A percentile compares a stretch with the other conserved stretches of the same genome.
phyloP scores from a whole-genome alignment of 2,329 filamentous ascomycete genomes.

The Stachybotrys chlorohalonatus region DNA sequence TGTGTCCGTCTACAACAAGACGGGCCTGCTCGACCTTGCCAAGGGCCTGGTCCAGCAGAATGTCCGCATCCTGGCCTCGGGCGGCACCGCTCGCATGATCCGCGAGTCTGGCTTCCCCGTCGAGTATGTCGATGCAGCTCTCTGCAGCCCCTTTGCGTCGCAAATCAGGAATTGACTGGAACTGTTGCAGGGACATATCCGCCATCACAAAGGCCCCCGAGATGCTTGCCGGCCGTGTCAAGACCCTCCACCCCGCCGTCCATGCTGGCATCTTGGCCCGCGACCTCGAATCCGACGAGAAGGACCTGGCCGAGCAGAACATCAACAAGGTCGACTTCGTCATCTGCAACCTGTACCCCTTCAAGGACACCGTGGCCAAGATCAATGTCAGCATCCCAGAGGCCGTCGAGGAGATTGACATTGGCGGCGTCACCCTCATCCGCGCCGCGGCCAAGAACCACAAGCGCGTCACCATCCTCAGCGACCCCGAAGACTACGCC shows the following conservation, averaged over 20 bases:
- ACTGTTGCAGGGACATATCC: conserved; percentile 68
- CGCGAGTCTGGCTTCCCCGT: conserved; percentile 92
- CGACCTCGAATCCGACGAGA: conserved; percentile 89
- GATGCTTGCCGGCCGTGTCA: conserved; percentile 79
- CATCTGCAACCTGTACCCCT: conserved; percentile 97
- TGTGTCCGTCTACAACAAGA: conserved; percentile 98
- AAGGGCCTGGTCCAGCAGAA: conserved; percentile 84
- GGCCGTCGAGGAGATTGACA: conserved; percentile 98
- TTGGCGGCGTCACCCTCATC: conserved; percentile 93
- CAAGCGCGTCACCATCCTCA: conserved; percentile 87
- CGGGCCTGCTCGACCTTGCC: conserved; percentile 82
- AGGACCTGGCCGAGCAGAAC: conserved; percentile 90
- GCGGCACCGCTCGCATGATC: conserved; percentile 93
- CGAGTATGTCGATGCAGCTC: conserved; percentile 51
- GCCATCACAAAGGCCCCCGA: conserved; percentile 95
- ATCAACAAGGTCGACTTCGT: conserved; percentile 94
- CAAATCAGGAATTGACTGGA: background rate
- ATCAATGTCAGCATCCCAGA: conserved; percentile 94
- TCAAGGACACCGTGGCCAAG: conserved; percentile 97
- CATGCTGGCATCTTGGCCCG: conserved; percentile 87
- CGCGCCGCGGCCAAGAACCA: conserved; percentile 98
- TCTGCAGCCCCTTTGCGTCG: background rate
- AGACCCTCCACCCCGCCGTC: conserved; percentile 94
- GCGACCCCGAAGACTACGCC: conserved; percentile 86
- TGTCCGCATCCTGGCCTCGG: conserved; percentile 88